Evolutionary conservation across 2,329 filamentous ascomycete genomes (phyloP), one percentile per base, ranked within the genome.

Genomic region (Sclerotinia sclerotiorum): DNA sequence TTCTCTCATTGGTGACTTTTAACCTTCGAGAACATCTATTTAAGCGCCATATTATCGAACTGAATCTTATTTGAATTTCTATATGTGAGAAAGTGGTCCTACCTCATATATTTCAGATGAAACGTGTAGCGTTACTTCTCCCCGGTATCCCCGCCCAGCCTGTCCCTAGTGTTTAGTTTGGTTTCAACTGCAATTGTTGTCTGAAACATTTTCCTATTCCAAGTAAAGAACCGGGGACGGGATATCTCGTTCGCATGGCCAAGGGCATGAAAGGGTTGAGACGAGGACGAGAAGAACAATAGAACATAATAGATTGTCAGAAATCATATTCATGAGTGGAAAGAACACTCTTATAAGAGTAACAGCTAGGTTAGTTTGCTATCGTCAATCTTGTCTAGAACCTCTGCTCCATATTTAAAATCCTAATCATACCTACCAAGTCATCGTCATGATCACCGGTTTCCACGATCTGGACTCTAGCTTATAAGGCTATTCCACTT

Each of bases 101-200:
- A 6, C n/a, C 21, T 24, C 15, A 57, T 62, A 29, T 62, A 62
- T 62, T 29, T 19, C 58, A 39, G 29, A 51, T 51, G 21, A 21
- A 49, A 39, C 60, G 29, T 62, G 46, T 49, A 13, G 17, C 15
- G 24, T 39, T 10, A 15, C 21, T 17, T 49, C 21, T 51, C 49
- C 60, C 60, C 4, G 60, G 29, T 19, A 24, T 39, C 7, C 46
- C 44, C 46, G 48, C 29, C 29, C 11, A 49, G 29, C 21, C 44
- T 35, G 17, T 24, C 44, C 58, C 58, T 21, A 11, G 7, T 11
- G 27, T 62, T 19, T 51, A n/a, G 13, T 11, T 21, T 60, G n/a
- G 57, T 60, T 46, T 39, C 60, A 62, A 51, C 29, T 24, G 49
- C 29, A 19, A 51, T 39, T 62, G 44, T 62, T 62, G 60, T 62